Percentiles rank a stretch among this genome's conserved stretches.
Conservation (phyloP, 495 filamentous ascomycete genomes). For the Penicillium waksmanii region DNA sequence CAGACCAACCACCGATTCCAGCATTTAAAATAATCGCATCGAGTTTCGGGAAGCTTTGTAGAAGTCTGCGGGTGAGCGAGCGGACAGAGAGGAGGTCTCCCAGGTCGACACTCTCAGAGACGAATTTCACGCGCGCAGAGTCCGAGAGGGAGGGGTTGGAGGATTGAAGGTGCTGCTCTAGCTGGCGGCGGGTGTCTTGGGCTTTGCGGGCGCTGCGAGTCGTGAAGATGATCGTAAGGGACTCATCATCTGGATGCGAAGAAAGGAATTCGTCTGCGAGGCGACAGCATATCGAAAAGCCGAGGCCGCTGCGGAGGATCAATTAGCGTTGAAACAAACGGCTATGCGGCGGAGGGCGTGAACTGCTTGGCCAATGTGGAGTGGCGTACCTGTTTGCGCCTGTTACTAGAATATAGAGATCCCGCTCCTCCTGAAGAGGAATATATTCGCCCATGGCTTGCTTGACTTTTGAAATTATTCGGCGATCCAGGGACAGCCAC, state of each 20-base stretch:
- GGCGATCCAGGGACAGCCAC: not conserved
- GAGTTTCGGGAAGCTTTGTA: constrained; percentile 62
- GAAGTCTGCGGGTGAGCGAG: constrained; percentile 50
- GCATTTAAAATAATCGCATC: constrained; percentile 87
- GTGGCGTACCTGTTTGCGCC: constrained; percentile 53
- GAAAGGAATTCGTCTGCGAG: constrained; percentile 88
- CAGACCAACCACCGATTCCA: constrained; percentile 82
- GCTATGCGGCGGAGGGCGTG: not conserved
- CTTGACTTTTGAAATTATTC: constrained; percentile 9
- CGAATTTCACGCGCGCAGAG: constrained; percentile 45
- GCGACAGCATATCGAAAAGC: constrained; percentile 82
- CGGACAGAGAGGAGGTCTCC: constrained; percentile 58
- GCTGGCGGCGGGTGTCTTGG: constrained; percentile 42
- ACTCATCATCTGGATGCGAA: constrained; percentile 61
- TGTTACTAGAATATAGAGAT: constrained; percentile 50
- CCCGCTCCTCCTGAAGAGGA: constrained; percentile 13
- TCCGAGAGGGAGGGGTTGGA: constrained; percentile 24
- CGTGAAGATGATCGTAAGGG: constrained; percentile 58
- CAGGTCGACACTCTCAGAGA: constrained; percentile 59
- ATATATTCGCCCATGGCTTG: constrained; percentile 21
- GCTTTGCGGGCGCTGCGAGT: constrained; percentile 53
- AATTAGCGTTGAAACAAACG: not conserved
- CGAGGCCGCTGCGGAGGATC: constrained; percentile 70
- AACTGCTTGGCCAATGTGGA: not conserved
- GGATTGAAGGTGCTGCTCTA: constrained; percentile 43